Base-by-base conservation (phyloP, 164 flowering plant species). In the Euptelea pleiosperma region DNA sequence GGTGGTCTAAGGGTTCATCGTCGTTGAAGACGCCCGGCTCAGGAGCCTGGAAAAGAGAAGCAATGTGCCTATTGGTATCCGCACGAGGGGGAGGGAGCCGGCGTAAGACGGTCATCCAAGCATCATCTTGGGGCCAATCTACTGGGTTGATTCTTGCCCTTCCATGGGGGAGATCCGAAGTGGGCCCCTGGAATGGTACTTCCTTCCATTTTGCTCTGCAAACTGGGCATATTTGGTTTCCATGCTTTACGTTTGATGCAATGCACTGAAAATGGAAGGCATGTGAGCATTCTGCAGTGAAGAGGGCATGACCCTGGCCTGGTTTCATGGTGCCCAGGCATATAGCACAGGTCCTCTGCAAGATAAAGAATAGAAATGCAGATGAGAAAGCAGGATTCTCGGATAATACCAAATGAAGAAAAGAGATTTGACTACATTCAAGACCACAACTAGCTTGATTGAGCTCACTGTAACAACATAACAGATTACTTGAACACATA, bases 171-270 rank as follows among this genome's bases (percentile, higher is more conserved):
- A 41, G 58, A 50, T 75, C 84, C 8, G 77, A 55, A 48, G 50
- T 44, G 9, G 87, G 78, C 2, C 65, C 80, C 24, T 79, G 89
- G 34, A 86, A 78, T 10, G 97, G 99, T 4, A 93, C 61, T 73
- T 90, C 97, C 67, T 82, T 93, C 99, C 99, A 93, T 57, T 88
- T 85, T 31, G 91, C 87, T 69, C 99, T 67, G 76, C 99, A 93
- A 59, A 93, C 82, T 6, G 99, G 99, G 66, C 99, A 90, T 31
- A 70, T 57, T 67, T 79, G 87, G 65, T 80, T 90, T 18, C 99
- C 99, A 65, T 93, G 92, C 63, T 83, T 86, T 22, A 90, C 99
- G 63, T 83, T 93, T 14, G 96, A 88, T 2, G 96, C 73, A 43
- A 93, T 88, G 71, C 99, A 93, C 22, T 88, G 87, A 69, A 88